phyloP scores from a whole-genome alignment of 2,329 filamentous ascomycete genomes.

The Zelopaecilomyces penicillatus region DNA sequence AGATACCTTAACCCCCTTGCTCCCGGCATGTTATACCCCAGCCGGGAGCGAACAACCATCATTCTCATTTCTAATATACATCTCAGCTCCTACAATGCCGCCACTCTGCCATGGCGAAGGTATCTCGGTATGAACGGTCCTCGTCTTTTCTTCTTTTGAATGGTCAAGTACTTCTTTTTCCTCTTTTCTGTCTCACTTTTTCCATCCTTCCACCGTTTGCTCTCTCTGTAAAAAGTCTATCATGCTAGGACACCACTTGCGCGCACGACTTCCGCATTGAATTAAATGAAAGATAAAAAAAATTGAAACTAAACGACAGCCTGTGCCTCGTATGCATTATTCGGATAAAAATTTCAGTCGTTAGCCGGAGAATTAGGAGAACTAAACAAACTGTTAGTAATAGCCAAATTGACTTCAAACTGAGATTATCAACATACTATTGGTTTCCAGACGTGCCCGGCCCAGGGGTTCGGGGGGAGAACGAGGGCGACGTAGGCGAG shows the following conservation, averaged over 20 bases:
- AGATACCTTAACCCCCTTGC: background rate
- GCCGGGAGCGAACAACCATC: slow-evolving; percentile 2
- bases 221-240: slow-evolving; percentile 16
- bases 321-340: slow-evolving; percentile 27
- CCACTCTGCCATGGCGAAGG: background rate
- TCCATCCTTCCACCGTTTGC: slow-evolving; percentile 2
- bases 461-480: slow-evolving; percentile 38
- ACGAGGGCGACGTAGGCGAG: slow-evolving; percentile 52
- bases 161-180: background rate
- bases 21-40: background rate
- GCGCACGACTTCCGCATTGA: slow-evolving; percentile 3
- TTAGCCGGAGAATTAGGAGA: slow-evolving; percentile 38
- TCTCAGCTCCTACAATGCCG: slow-evolving; percentile 7
- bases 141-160: slow-evolving; percentile 1
- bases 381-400: slow-evolving; percentile 22
- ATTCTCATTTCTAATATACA: slow-evolving; percentile 12
- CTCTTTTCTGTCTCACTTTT: slow-evolving; percentile 6
- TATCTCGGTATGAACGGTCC: background rate
- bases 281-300: slow-evolving; percentile 14
- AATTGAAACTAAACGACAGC: slow-evolving; percentile 17
- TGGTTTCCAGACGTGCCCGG: slow-evolving; percentile 35
- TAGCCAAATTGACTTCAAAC: background rate
- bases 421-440: slow-evolving; percentile 21
- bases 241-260: slow-evolving; percentile 12
- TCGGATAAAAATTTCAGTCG: slow-evolving; percentile 26